A percentile compares a stretch with the other conserved stretches of the same genome.
These are phyloP conservation scores for Fibroporia radiculosa DNA, from an alignment of 768 basidiomycete species.

Conservation along the genomic window DNA sequence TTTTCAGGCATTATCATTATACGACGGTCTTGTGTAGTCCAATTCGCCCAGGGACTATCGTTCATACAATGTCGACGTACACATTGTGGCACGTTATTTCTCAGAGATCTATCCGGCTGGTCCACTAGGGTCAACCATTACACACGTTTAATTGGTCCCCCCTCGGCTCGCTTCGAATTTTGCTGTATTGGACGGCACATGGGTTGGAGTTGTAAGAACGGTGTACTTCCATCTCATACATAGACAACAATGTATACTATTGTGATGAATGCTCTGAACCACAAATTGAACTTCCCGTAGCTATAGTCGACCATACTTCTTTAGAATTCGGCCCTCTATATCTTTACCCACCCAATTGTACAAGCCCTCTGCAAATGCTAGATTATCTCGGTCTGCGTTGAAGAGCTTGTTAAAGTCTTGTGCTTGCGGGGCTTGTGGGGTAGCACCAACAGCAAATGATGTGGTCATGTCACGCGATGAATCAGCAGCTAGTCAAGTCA, in stretches of 20 bases:
- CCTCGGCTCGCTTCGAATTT: not conserved
- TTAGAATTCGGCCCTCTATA: slow-evolving; percentile 70
- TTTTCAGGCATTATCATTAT: slow-evolving; percentile 80
- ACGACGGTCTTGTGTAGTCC: slow-evolving; percentile 80
- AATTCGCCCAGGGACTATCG: too few species aligned
- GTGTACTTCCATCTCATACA: slow-evolving; percentile 10
- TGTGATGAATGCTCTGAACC: not conserved
- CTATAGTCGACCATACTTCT: slow-evolving; percentile 51
- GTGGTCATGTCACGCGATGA: slow-evolving; percentile 66
- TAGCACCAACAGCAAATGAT: slow-evolving; percentile 49
- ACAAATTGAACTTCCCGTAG: too few species aligned
- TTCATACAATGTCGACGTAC: too few species aligned
- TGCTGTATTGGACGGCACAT: not conserved
- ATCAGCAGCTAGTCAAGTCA: slow-evolving; percentile 54
- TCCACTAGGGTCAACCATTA: not conserved
- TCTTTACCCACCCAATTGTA: slow-evolving; percentile 81
- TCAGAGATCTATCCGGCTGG: too few species aligned
- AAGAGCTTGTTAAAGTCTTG: slow-evolving; percentile 89
- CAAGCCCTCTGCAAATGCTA: slow-evolving; percentile 83
- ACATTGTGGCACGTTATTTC: too few species aligned
- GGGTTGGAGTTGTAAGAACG: slow-evolving; percentile 1
- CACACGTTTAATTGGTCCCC: not conserved
- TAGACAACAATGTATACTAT: not conserved
- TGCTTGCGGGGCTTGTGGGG: slow-evolving; percentile 42
- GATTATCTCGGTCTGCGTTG: slow-evolving; percentile 86